phyloP scores from a whole-genome alignment of 2,329 filamentous ascomycete genomes.

The Paraconiothyrium brasiliense region DNA sequence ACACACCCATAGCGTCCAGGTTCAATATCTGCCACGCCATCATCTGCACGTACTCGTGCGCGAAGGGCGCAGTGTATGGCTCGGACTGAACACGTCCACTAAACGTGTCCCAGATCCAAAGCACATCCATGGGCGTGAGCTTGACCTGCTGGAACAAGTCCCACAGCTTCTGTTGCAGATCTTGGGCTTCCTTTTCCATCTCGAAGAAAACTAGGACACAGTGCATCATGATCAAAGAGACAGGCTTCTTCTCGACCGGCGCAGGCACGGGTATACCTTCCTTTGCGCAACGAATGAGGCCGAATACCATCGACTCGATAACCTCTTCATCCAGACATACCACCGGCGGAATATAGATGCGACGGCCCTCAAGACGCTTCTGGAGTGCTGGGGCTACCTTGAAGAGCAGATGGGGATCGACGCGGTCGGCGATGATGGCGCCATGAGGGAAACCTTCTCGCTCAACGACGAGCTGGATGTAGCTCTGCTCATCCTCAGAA shows the following conservation, averaged over 20 bases:
- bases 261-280: not conserved
- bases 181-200: constrained; percentile 1
- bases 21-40: constrained; percentile 26
- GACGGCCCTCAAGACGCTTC: constrained; percentile 9
- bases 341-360: constrained; percentile 7
- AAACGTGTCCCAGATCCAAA: constrained; percentile 24
- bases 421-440: constrained; percentile 15
- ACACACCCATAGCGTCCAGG: constrained; percentile 8
- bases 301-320: constrained; percentile 10
- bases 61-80: constrained; percentile 13
- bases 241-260: not conserved
- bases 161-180: constrained; percentile 8
- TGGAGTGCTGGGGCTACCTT: constrained; percentile 7
- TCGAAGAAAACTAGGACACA: constrained; percentile 17
- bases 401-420: constrained; percentile 14
- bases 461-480: constrained; percentile 18
- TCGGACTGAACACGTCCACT: not conserved
- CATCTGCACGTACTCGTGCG: constrained; percentile 20
- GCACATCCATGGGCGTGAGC: constrained; percentile 12
- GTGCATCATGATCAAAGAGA: constrained; percentile 19
- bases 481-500: not conserved
- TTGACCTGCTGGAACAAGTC: constrained; percentile 2
- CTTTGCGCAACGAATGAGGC: constrained; percentile 12
- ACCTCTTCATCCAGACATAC: constrained; percentile 15
- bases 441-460: constrained; percentile 13